A percentile compares a stretch with the other conserved stretches of the same genome.
Conservation (phyloP, 225 moss, liverwort and hornwort genomes). For the Climacium dendroides region DNA sequence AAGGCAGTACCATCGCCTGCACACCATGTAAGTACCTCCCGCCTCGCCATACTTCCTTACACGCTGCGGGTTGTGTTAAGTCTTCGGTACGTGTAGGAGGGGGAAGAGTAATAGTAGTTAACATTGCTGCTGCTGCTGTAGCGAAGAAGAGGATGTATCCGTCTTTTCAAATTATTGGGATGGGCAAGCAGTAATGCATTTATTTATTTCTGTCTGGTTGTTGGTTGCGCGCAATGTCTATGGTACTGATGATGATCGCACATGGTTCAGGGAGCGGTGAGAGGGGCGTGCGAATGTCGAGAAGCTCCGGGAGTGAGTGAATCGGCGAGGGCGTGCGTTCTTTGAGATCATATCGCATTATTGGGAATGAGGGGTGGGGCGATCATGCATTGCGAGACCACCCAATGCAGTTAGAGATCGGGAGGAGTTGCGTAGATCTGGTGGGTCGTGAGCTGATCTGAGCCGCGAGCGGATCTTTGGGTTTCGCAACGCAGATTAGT, state of each 20-base stretch:
- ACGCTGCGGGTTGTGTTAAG: neutral
- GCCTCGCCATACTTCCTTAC: neutral
- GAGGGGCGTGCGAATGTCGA: neutral
- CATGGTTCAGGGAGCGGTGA: neutral
- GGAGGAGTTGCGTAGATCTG: conserved; percentile 5
- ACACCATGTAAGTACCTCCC: neutral
- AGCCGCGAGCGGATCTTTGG: conserved; percentile 2
- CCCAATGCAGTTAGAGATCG: neutral
- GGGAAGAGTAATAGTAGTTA: neutral
- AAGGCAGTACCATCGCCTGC: neutral
- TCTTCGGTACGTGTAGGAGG: neutral
- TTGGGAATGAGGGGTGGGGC: neutral
- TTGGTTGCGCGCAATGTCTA: neutral
- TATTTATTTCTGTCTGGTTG: neutral
- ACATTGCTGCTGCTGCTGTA: neutral
- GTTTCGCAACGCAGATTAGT: neutral
- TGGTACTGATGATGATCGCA: neutral
- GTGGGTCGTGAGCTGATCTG: conserved; percentile 2
- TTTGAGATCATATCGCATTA: conserved; percentile 9
- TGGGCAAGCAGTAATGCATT: neutral
- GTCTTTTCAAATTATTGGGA: neutral
- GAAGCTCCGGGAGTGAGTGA: neutral
- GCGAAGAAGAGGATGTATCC: neutral
- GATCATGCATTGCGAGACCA: neutral
- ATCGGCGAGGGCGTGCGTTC: neutral